Base-by-base conservation (phyloP, 768 basidiomycete species). In the Suillus lakei region DNA sequence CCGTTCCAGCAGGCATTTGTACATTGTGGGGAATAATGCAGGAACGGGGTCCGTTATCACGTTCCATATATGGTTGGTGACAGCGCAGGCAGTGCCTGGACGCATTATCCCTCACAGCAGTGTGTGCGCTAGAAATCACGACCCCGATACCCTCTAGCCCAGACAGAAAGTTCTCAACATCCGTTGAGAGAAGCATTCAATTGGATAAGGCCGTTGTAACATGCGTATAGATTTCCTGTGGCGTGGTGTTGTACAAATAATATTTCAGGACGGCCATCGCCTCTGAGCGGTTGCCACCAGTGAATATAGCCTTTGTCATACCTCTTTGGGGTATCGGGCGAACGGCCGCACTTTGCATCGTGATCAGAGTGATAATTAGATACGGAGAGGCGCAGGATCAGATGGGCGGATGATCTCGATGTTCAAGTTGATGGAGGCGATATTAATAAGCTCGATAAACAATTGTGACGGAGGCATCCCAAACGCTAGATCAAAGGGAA, bases 281-380 rank as follows among this genome's bases (percentile, higher is more conserved):
- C 51, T 74, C 65, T 21, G 67, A 62, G 51, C 23, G 30, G 36
- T 63, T 43, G 39, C 53, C 41, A 34, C 30, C 53, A 59, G 39
- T 36, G 34, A 66, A 54, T 51, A 54, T 64, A 65, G 63, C 38
- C 44, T 65, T 64, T 39, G 1, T 9, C 13, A 26, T 39, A 51
- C 64, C 63, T 48, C 59, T 60, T 63, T 61, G 32, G 28, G 64
- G 63, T 46, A 59, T 53, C 51, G 66, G 71, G 63, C 67, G 64
- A 71, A 71, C 68, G 77, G 30, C 60, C 66, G 71, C 72, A 71
- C 73, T 67, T 73, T 73, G 69, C 71, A 65, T 54, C 53, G 34
- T 60, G 63, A 21, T 44, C 15, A 43, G 50, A 32, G 62, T 23
- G 15, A 32, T 39, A 41, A 43, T 62, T 60, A 56, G 62, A 38